Base-by-base conservation (phyloP, 2,329 filamentous ascomycete species). In the Aspergillus spinulosporus region DNA sequence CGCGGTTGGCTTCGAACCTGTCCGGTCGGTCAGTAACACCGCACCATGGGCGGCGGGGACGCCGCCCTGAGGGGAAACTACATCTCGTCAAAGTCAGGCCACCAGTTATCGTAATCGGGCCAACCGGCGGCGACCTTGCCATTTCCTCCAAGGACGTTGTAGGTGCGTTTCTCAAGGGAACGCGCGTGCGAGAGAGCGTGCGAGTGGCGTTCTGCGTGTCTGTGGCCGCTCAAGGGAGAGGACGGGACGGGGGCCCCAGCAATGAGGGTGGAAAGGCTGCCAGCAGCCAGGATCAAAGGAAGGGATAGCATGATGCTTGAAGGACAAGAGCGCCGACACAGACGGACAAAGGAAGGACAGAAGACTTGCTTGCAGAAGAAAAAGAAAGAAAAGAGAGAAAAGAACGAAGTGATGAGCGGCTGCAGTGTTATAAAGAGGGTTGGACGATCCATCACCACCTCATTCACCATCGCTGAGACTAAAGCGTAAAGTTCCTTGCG, bases 241-340 rank as follows among this genome's bases (percentile, higher is more conserved):
- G 61, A 62, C 53, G 62, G 55, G 48, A 66, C 56, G 49, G 64
- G 64, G 55, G 63, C 62, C 60, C 63, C 64, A 53, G 55, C 61
- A 66, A 66, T 64, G 59, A 66, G 60, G 37, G 58, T 54, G 62
- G 65, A 52, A 54, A 68, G 65, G 62, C 66, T 68, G 66, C 66
- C 66, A 64, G 66, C 66, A 68, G 66, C 66, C 62, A 68, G 47
- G 49, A 58, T 53, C n/a, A 58, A 55, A 55, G 56, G 52, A 58
- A 52, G 47, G 56, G 39, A 43, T 47, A 54, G 36, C 56, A 54
- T 58, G 39, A 28, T 54, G 53, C 32, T 34, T 21, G 21, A 21
- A 36, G 43, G 15, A 34, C 31, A 26, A 37, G 54, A 51, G 50
- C 42, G 45, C 40, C 55, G 50, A 47, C 56, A 58, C 56, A 34